Evolutionary conservation across 108 stramenopile genomes (phyloP).

Genomic region (Conticribra weissflogii): DNA sequence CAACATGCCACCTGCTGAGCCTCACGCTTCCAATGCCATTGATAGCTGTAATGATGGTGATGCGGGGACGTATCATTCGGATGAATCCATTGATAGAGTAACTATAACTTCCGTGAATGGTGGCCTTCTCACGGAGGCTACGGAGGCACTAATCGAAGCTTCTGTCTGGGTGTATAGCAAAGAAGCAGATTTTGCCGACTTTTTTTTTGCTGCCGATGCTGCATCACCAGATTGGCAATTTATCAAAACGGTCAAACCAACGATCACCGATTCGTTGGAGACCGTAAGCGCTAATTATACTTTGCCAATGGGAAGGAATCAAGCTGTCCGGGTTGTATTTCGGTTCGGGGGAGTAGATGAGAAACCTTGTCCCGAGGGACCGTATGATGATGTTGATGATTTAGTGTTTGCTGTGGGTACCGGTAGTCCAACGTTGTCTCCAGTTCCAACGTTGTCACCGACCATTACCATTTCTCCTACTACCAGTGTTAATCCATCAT

Average conservation of each 20-base stretch:
- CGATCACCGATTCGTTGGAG: background rate
- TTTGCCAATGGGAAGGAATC: slow-evolving; percentile 11
- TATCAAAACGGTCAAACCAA: slow-evolving; percentile 16
- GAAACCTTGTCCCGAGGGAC: no score
- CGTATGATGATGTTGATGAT: no score
- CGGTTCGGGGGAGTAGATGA: slow-evolving; percentile 17
- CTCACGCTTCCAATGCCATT: slow-evolving; percentile 20
- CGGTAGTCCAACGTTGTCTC: no score
- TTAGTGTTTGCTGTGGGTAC: no score
- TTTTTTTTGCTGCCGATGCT: slow-evolving; percentile 30
- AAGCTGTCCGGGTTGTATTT: slow-evolving; percentile 31
- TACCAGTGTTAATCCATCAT: no score
- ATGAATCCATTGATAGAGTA: slow-evolving; percentile 32
- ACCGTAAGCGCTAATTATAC: slow-evolving; percentile 14
- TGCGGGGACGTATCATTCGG: slow-evolving; percentile 13
- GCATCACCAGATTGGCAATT: slow-evolving; percentile 23
- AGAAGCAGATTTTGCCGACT: slow-evolving; percentile 19
- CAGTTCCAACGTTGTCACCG: no score
- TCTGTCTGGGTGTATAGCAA: slow-evolving; percentile 5
- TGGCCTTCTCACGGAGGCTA: slow-evolving; percentile 7
- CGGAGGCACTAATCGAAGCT: slow-evolving; percentile 16
- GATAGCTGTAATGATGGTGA: slow-evolving; percentile 21
- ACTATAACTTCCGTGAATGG: slow-evolving; percentile 17
- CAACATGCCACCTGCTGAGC: slow-evolving; percentile 3
- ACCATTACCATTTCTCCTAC: no score